Evolutionary conservation across 225 moss, liverwort and hornwort genomes (phyloP).

Genomic region (Rhytidiadelphus loreus): DNA sequence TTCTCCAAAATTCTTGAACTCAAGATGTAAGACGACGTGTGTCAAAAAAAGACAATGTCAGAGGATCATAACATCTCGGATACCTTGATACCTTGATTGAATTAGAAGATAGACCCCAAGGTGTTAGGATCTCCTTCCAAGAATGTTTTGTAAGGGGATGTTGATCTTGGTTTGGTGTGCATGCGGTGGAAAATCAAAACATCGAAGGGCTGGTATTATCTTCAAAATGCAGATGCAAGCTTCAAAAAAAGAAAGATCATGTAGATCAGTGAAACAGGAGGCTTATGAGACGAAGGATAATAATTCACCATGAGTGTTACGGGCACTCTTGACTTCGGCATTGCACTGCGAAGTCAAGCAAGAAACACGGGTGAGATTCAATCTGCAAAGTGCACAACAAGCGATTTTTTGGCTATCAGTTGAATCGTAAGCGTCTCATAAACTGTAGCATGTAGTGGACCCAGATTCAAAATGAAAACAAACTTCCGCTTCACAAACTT

Average conservation of each 20-base stretch:
- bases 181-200: not conserved
- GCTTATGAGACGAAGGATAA: not conserved
- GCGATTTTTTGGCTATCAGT: not conserved
- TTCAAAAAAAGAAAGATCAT: not conserved
- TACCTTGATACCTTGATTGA: not conserved
- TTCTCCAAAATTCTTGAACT: not conserved
- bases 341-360: slow-evolving; percentile 5
- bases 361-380: not conserved
- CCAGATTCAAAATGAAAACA: not conserved
- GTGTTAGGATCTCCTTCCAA: not conserved
- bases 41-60: not conserved
- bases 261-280: not conserved
- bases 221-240: not conserved
- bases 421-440: not conserved
- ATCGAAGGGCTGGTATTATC: not conserved
- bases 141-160: not conserved
- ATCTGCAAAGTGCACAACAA: not conserved
- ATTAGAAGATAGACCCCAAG: not conserved
- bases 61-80: not conserved
- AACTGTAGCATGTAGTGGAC: not conserved
- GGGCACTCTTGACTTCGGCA: slow-evolving; percentile 19
- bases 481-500: not conserved
- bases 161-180: not conserved
- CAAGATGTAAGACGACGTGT: not conserved
- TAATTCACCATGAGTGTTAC: slow-evolving; percentile 12